Percentiles rank a stretch among this genome's conserved stretches.
These are phyloP conservation scores for Suillus cothurnatus DNA, from an alignment of 768 basidiomycete genomes.

Conservation along the genomic window DNA sequence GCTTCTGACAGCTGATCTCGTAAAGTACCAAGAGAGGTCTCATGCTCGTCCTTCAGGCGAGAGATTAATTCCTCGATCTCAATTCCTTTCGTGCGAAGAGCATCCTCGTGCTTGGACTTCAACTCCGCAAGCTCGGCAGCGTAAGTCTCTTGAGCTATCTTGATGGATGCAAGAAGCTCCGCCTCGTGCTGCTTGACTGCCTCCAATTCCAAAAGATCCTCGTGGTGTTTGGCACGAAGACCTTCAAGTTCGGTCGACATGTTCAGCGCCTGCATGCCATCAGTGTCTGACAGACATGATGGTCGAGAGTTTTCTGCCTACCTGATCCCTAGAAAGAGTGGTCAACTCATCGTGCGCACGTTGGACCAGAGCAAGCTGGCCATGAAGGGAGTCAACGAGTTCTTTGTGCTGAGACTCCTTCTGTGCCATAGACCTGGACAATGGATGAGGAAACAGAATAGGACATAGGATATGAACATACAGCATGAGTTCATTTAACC, in stretches of 20 bases:
- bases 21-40: slow-evolving; percentile 38
- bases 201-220: slow-evolving; percentile 54
- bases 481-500: slow-evolving; percentile 93
- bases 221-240: slow-evolving; percentile 61
- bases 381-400: slow-evolving; percentile 68
- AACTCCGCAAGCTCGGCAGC: slow-evolving; percentile 50
- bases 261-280: slow-evolving; percentile 62
- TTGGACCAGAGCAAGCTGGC: slow-evolving; percentile 66
- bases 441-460: slow-evolving; percentile 5
- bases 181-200: slow-evolving; percentile 58
- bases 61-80: slow-evolving; percentile 46
- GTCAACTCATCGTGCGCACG: slow-evolving; percentile 83
- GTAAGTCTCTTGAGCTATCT: slow-evolving; percentile 53
- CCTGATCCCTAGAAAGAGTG: slow-evolving; percentile 84
- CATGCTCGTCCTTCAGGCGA: slow-evolving; percentile 53
- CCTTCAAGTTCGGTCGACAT: slow-evolving; percentile 87
- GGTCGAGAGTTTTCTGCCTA: slow-evolving; percentile 30
- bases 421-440: slow-evolving; percentile 88
- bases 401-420: slow-evolving; percentile 93
- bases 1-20: slow-evolving; percentile 48
- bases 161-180: slow-evolving; percentile 51
- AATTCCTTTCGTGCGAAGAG: slow-evolving; percentile 41
- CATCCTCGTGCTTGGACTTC: slow-evolving; percentile 45
- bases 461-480: slow-evolving; percentile 41
- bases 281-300: background rate